These are phyloP conservation scores for Zarea fungicola DNA, from an alignment of 2,329 filamentous ascomycete species.

Conservation along the genomic window DNA sequence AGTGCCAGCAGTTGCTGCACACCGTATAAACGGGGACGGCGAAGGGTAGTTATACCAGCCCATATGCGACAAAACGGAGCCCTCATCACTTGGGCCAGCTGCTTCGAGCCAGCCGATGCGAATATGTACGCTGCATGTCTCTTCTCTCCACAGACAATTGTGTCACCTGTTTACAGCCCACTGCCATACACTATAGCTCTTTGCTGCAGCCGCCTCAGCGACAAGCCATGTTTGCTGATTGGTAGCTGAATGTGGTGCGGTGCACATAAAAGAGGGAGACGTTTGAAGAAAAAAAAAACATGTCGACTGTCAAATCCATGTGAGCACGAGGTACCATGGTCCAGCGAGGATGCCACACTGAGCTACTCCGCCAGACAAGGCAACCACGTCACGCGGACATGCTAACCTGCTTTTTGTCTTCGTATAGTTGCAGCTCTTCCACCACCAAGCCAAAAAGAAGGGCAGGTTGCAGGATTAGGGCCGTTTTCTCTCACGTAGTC, in stretches of 20 bases:
- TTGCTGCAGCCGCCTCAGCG: neutral
- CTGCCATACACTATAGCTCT: neutral
- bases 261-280: neutral
- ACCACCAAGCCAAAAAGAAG: neutral
- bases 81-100: neutral
- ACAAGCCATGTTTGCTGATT: neutral
- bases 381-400: conserved; percentile 9
- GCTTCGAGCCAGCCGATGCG: conserved; percentile 1
- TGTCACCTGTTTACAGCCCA: conserved; percentile 11
- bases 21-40: neutral
- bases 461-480: neutral
- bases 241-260: neutral
- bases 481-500: neutral
- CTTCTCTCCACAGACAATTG: conserved; percentile 7
- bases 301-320: conserved; percentile 3
- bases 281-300: too few species aligned
- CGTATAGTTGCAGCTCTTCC: neutral
- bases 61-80: neutral
- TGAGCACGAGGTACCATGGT: conserved; percentile 9
- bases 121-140: conserved; percentile 10
- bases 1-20: neutral
- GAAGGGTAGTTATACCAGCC: neutral
- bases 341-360: conserved; percentile 10
- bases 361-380: neutral
- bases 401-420: neutral